Base-by-base conservation (phyloP, 352 stramenopile species). In the Elongisporangium anandrum region DNA sequence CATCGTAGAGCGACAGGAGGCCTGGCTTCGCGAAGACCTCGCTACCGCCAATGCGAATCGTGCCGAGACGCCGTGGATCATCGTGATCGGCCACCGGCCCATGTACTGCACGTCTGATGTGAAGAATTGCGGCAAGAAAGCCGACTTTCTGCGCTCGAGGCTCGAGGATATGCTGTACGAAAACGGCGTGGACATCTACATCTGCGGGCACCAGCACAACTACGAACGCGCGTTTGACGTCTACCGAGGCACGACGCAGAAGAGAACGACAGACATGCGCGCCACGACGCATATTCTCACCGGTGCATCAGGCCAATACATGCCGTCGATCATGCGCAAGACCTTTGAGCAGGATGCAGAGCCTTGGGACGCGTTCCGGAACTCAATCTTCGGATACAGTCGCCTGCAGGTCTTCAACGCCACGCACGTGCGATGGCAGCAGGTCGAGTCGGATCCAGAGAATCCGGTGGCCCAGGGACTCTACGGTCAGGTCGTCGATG, bases 151-250 rank as follows among this genome's bases (percentile, higher is more conserved):
- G 54, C 77, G 84, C 1, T 64, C 75, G 26, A 75, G 71, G 10
- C 75, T 96, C 41, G 87, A 96, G 55, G 77, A 94, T 21, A 63
- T 92, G 19, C 90, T 96, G 51, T 93, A 87, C 61, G 53, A 73
- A 19, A 63, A 91, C 55, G 85, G 85, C 45, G 88, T 96, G 16
- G 88, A 97, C 54, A 65, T 97, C 24, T 97, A 95, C 71, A 66
- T 97, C 20, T 94, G 85, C 49, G 88, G 88, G 10, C 89, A 97
- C 68, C 85, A 95, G 61, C 89, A 97, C 79, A 96, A 97, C 70
- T 96, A 96, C 70, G 88, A 96, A 62, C 80, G 89, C 39, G 85
- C 82, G 17, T 96, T 82, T 54, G 87, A 95, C 62, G 70, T 96
- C 7, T 94, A 92, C 66, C 73, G 75, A 21, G 77, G 65, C 2